These are phyloP conservation scores for Spergularia bocconei DNA, from an alignment of 148 eudicot genomes.

Conservation along the genomic window DNA sequence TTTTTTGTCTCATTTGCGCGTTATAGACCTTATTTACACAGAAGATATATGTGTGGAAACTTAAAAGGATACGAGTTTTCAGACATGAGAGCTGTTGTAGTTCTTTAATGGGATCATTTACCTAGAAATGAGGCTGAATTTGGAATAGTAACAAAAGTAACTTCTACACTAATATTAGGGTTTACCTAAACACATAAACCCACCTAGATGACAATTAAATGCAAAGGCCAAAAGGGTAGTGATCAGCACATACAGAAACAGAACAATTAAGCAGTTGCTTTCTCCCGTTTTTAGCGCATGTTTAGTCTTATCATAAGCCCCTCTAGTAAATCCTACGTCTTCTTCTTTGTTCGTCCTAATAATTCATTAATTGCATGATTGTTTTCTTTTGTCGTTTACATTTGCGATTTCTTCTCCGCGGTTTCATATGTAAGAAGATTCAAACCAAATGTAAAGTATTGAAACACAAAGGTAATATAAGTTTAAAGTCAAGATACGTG, in stretches of 20 bases:
- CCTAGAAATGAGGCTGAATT: no score
- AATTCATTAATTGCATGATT: background rate
- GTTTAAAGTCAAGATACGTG: no score
- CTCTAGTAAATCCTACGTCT: background rate
- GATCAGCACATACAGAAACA: background rate
- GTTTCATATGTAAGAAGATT: no score
- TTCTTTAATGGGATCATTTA: no score
- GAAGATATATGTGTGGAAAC: no score
- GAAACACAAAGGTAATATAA: no score
- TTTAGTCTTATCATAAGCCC: background rate
- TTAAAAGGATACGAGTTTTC: no score
- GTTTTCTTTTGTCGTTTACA: background rate
- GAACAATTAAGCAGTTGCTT: background rate
- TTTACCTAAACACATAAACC: background rate
- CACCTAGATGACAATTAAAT: background rate
- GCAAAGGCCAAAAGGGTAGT: background rate
- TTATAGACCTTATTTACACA: no score
- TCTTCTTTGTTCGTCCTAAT: background rate
- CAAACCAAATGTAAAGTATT: no score
- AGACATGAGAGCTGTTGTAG: no score
- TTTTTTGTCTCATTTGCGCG: no score
- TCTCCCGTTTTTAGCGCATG: slow-evolving; percentile 1
- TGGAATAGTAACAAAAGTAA: background rate
- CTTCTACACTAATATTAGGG: background rate
- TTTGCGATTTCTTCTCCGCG: no score